phyloP scores from a whole-genome alignment of 2,329 filamentous ascomycete genomes.

The Epichloe coenophiala region DNA sequence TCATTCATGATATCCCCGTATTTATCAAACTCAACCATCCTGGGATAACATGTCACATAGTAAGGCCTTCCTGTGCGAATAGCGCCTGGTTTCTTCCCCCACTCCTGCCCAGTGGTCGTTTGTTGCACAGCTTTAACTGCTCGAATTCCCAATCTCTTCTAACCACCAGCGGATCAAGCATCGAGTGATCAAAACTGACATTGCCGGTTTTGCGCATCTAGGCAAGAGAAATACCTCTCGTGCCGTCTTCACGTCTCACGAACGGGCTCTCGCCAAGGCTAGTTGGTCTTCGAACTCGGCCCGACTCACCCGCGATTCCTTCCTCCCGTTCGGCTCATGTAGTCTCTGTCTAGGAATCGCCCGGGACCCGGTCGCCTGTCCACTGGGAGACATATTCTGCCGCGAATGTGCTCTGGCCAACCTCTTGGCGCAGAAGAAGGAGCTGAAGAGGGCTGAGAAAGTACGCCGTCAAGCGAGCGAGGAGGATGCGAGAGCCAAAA shows the following conservation, averaged over 20 bases:
- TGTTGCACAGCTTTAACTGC: neutral
- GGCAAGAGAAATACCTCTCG: slow-evolving; percentile 84
- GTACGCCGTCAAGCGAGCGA: slow-evolving; percentile 45
- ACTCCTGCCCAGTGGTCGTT: neutral
- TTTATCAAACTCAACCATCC: neutral
- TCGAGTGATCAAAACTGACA: neutral
- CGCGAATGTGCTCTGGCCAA: slow-evolving; percentile 86
- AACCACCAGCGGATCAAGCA: neutral
- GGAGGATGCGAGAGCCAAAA: slow-evolving; percentile 47
- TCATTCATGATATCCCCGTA: neutral
- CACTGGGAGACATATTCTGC: slow-evolving; percentile 82
- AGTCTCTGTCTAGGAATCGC: slow-evolving; percentile 74
- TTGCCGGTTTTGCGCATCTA: slow-evolving; percentile 14
- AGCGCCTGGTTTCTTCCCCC: neutral
- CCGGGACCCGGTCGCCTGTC: slow-evolving; percentile 70
- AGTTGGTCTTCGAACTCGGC: slow-evolving; percentile 73
- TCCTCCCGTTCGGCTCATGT: slow-evolving; percentile 82
- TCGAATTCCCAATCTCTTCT: neutral
- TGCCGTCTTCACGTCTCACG: slow-evolving; percentile 86
- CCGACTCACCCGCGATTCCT: slow-evolving; percentile 80
- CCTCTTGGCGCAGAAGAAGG: slow-evolving; percentile 80
- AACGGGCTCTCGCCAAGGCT: slow-evolving; percentile 67
- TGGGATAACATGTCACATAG: slow-evolving; percentile 33
- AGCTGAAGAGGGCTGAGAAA: slow-evolving; percentile 71
- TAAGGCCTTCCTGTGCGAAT: slow-evolving; percentile 16